Base-by-base conservation (phyloP, 2,329 filamentous ascomycete genomes). In the Cytospora paraplurivora region DNA sequence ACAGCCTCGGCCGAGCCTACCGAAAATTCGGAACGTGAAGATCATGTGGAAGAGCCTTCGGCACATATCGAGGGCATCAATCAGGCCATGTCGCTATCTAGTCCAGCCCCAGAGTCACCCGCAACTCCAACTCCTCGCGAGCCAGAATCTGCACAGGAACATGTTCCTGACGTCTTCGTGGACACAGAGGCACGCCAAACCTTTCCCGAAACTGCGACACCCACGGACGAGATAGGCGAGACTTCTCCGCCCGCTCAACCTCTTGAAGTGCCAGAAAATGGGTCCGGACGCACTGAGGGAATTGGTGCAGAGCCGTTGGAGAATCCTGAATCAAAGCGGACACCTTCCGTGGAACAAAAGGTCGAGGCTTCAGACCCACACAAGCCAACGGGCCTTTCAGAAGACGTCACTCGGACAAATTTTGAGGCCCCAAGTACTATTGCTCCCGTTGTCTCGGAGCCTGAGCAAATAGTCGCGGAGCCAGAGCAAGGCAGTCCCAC, bases 111-210 rank as follows among this genome's bases (percentile, higher is more conserved):
- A 59, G 17, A n/a, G 34, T 13, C 10, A 47, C 44, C 13, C 33
- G 15, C 19, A 4, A 34, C 13, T 19, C 7, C 19, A 38, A 37
- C 17, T 19, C 13, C 19, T 33, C 38, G 32, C 1, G 38, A 60
- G 58, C 11, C 37, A 32, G 58, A 37, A 34, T n/a, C 37, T 6
- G 7, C 21, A 32, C 51, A 49, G 51, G 38, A 61, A 19, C 38
- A 37, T 19, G 51, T 37, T 2, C 27, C 32, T 21, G 7, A 5
- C 7, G 37, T 37, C 41, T 27, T 34, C 12, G 17, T 15, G 7
- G 35, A 51, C 15, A 27, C 33, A 7, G 34, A 61, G 37, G 19
- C 49, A 35, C 47, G 41, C 27, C 27, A 15, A 11, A 49, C 58
- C 6, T 52, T 19, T 15, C 37, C 58, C 17, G 58, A 38, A 17